Evolutionary conservation across 345 rosid species (phyloP).

Genomic region (Eucalyptus tenuipes): DNA sequence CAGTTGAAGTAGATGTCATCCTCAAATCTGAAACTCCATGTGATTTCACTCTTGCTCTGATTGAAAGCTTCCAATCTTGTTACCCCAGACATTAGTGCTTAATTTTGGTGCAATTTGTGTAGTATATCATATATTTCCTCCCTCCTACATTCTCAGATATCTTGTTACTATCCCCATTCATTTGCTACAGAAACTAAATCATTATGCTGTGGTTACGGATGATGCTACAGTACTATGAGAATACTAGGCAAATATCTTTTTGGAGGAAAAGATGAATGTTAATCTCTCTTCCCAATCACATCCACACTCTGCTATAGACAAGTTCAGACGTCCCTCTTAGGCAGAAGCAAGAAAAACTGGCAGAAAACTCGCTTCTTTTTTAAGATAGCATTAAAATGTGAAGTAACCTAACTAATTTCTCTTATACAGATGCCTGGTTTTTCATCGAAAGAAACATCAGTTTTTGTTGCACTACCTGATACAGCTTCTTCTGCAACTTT

Average conservation of each 20-base stretch:
- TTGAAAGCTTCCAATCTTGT: not conserved
- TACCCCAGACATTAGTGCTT: not conserved
- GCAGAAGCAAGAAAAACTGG: not conserved
- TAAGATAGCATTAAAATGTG: not conserved
- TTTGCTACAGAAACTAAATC: not conserved
- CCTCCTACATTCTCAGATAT: not conserved
- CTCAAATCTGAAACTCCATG: not conserved
- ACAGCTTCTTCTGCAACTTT: slow-evolving; percentile 99
- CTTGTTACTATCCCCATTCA: not conserved
- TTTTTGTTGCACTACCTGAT: slow-evolving; percentile 29
- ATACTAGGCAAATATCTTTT: not conserved
- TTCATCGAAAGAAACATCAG: not conserved
- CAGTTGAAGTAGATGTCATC: not conserved
- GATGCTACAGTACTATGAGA: not conserved
- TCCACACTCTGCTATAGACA: not conserved
- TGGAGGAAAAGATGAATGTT: not conserved
- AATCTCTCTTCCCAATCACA: not conserved
- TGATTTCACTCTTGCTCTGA: not conserved
- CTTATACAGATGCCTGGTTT: not conserved
- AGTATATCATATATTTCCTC: not conserved
- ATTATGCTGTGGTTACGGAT: not conserved
- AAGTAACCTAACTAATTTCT: not conserved
- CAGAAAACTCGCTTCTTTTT: not conserved
- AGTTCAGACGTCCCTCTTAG: not conserved
- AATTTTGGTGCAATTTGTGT: not conserved